Evolutionary conservation across 2,329 filamentous ascomycete species (phyloP).

Genomic region (Clarireedia homoeocarpa): DNA sequence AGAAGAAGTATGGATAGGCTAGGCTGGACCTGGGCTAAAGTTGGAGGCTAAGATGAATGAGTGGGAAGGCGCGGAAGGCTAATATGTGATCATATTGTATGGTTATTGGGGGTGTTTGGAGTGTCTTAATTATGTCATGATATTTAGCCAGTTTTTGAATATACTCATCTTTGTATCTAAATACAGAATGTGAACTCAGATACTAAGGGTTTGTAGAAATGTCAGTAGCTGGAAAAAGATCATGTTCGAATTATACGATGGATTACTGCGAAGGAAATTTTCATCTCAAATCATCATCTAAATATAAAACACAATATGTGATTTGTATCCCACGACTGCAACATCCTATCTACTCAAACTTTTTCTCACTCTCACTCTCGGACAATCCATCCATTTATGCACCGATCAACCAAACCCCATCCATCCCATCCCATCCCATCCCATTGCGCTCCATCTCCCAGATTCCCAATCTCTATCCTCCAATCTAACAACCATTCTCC

Average conservation of each 20-base stretch:
- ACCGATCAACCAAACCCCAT: not conserved
- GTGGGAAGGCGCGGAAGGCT: not conserved
- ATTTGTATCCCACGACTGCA: no score
- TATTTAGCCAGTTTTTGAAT: not conserved
- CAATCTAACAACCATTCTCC: no score
- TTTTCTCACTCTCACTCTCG: no score
- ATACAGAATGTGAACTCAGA: no score
- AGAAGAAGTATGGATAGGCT: constrained; percentile 48
- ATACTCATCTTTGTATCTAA: not conserved
- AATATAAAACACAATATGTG: no score
- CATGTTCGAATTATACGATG: no score
- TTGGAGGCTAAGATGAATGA: not conserved
- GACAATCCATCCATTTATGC: not conserved
- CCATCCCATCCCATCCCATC: not conserved
- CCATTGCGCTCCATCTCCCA: not conserved
- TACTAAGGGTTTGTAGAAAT: no score
- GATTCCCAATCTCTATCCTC: no score
- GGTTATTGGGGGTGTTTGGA: not conserved
- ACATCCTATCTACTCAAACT: not conserved
- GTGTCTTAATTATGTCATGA: not conserved
- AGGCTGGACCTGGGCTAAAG: not conserved
- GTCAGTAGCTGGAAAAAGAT: no score
- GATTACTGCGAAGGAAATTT: no score
- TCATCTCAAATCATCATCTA: no score
- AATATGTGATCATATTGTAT: no score